These are phyloP conservation scores for Termitomyces bulborhizus DNA, from an alignment of 768 basidiomycete genomes.

Conservation along the genomic window DNA sequence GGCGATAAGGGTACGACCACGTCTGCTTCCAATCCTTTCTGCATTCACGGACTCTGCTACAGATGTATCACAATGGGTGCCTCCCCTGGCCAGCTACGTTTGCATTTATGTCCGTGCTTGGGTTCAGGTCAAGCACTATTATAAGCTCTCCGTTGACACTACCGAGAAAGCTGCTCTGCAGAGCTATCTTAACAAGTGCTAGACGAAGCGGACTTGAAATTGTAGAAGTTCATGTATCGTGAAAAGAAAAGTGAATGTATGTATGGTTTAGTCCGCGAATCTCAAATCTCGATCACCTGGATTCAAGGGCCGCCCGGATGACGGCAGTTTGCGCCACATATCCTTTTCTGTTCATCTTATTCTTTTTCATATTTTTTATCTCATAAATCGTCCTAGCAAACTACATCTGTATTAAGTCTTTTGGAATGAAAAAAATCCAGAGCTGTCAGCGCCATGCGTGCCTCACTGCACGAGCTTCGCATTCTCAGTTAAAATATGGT, in stretches of 20 bases:
- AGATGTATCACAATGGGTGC: slow-evolving; percentile 49
- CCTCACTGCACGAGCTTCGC: slow-evolving; percentile 23
- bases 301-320: no score
- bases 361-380: not conserved
- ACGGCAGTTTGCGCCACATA: not conserved
- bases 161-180: slow-evolving; percentile 46
- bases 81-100: slow-evolving; percentile 38
- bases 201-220: not conserved
- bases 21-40: not conserved
- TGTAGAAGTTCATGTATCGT: no score
- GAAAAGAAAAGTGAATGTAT: not conserved
- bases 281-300: not conserved
- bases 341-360: not conserved
- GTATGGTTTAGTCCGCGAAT: not conserved
- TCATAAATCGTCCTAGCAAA: not conserved
- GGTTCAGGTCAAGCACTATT: slow-evolving; percentile 47
- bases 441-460: not conserved
- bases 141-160: slow-evolving; percentile 39
- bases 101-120: slow-evolving; percentile 52
- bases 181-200: slow-evolving; percentile 23
- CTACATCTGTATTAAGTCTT: not conserved
- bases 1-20: slow-evolving; percentile 33
- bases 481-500: slow-evolving; percentile 43
- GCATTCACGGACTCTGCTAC: not conserved
- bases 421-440: not conserved